Base-by-base conservation (phyloP, 2,329 filamentous ascomycete genomes). In the Hypoxylon sp. region DNA sequence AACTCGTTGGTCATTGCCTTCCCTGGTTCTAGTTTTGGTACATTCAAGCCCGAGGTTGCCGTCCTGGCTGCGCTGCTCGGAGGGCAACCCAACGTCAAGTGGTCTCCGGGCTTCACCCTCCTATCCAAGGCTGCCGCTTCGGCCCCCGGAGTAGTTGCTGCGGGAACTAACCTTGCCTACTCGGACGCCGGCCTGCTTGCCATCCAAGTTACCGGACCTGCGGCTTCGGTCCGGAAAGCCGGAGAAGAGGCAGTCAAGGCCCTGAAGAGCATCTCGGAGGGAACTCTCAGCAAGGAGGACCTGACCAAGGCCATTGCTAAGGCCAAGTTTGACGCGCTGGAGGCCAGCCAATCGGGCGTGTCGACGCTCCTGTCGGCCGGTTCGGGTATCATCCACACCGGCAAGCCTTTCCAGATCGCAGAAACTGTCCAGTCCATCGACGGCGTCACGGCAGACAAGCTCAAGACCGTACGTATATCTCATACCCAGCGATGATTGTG, bases 121-220 rank as follows among this genome's bases (percentile, higher is more conserved):
- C 86, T 99, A 59, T 84, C 90, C 73, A 93, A 97, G 82, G 89
- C 88, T 60, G 84, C 87, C 55, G 82, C 88, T 61, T 82, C 83
- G 41, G 81, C 86, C 70, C 82, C 88, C 31, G 86, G 87, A 65
- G 85, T 90, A 63, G 83, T 81, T 48, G 85, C 92, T 70, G 82
- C 85, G 31, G 91, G 94, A 63, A 84, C 88, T 70, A 94, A 95
- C 65, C 80, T 87, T 66, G 84, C 88, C 66, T 99, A 97, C 86
- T 97, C 94, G 13, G 95, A 99, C 73, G 91, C 95, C 65, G 94
- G 95, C 70, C 89, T 99, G 43, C 81, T 99, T 67, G 86, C 90
- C 70, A 86, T 97, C 69, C 88, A 91, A 73, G 83, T 99, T 68
- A 86, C 82, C 54, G 96, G 95, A 55, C 79, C 86, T 47, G 90